Evolutionary conservation across 768 basidiomycete genomes (phyloP).

Genomic region (Leccinum variicolor): DNA sequence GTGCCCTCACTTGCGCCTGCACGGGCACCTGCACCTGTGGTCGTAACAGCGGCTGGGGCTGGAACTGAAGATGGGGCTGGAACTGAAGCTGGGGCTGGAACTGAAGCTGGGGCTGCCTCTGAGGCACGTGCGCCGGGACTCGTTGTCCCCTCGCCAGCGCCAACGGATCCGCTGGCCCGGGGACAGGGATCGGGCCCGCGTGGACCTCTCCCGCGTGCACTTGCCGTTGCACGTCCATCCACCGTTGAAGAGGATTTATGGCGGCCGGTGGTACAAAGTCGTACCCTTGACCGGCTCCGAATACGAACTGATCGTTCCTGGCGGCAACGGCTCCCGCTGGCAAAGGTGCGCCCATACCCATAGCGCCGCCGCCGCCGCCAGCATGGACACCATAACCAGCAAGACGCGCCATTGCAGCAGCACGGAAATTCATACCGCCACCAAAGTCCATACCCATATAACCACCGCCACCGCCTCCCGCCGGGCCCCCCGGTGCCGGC

Average conservation of each 20-base stretch:
- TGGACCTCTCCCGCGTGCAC: neutral
- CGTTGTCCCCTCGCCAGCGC: neutral
- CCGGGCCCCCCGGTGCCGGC: neutral
- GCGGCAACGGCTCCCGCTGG: neutral
- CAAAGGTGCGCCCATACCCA: slow-evolving; percentile 3
- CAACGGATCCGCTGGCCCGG: neutral
- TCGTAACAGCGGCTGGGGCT: neutral
- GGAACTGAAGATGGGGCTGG: neutral
- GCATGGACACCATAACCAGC: neutral
- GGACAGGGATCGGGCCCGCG: neutral
- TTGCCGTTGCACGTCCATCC: neutral
- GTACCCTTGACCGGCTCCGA: slow-evolving; percentile 16
- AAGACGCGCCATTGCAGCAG: neutral
- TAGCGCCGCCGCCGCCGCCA: neutral
- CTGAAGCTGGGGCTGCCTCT: neutral
- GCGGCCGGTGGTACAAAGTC: slow-evolving; percentile 3
- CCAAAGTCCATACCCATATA: neutral
- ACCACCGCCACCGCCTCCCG: neutral
- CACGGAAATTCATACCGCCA: neutral
- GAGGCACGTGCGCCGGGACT: neutral
- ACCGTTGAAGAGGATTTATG: neutral
- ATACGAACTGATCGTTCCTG: slow-evolving; percentile 8
- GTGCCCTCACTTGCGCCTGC: neutral
- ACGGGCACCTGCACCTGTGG: neutral
- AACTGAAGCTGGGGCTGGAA: neutral